phyloP scores from a whole-genome alignment of 257 asterid species.

The Solanum bulbocastanum region DNA sequence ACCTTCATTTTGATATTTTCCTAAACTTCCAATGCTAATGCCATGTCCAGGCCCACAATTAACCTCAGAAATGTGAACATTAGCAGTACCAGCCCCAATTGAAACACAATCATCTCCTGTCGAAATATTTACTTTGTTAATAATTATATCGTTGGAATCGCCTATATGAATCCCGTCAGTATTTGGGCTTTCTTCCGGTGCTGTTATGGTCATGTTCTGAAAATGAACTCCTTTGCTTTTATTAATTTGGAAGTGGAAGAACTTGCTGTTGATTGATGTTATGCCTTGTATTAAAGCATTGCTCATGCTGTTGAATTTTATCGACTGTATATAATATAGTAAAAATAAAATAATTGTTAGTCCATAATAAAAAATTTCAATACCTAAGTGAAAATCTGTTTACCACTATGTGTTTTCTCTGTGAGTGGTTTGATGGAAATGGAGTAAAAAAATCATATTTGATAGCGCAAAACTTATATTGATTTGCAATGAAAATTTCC shows the following conservation, averaged over 20 bases:
- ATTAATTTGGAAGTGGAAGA: neutral
- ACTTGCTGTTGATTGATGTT: constrained; percentile 9
- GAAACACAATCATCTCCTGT: constrained; percentile 20
- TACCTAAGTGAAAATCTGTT: no score
- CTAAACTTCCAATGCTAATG: constrained; percentile 17
- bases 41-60: constrained; percentile 18
- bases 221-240: neutral
- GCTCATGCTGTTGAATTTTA: constrained; percentile 1
- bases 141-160: neutral
- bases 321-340: neutral
- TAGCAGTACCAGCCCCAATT: neutral
- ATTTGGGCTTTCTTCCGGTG: constrained; percentile 8
- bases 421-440: no score
- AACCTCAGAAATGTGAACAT: neutral
- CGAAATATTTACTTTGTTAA: neutral
- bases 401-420: no score
- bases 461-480: no score
- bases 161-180: constrained; percentile 14
- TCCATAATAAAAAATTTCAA: neutral
- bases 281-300: neutral
- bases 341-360: neutral
- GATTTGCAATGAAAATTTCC: no score
- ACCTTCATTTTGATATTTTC: neutral
- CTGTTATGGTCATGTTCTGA: neutral
- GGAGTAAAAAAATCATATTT: no score